Base-by-base conservation (phyloP, 371 early-diverging fungal genomes). In the Funneliformis caledonium region DNA sequence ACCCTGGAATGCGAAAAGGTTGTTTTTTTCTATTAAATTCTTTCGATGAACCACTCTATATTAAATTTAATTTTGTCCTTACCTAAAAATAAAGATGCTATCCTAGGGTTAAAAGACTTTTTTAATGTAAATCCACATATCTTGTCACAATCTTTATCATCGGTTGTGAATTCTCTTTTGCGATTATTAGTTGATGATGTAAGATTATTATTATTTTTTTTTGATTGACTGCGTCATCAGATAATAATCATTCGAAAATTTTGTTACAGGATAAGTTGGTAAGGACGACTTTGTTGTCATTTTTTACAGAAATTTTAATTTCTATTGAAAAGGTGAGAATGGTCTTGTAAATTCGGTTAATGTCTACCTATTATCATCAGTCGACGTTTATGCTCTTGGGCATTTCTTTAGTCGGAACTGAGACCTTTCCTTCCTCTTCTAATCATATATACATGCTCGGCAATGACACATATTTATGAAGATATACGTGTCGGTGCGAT, bases 391-490 rank as follows among this genome's bases (percentile, higher is more conserved):
- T 19, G 56, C 16, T 56, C 19, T 56, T 19, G 10, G 14, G 1
- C 1, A 14, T 22, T 22, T 33, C 70, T 75, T 33, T 82, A 89
- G 83, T 86, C 88, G 33, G 93, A 94, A 33, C 72, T 96, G n/a
- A 87, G 88, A 50, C 95, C 96, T 6, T 96, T 97, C 83, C 83
- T 93, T 80, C 88, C 95, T 0, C 82, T 95, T 26, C 85, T 95
- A 52, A 86, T 95, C 70, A 92, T 94, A 11, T 96, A 93, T 81
- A 91, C 93, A 1, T 93, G 93, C 82, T 94, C 96, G 12, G 97
- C 93, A 69, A 94, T 96, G 93, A 95, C 96, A 6, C 97, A 96
- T 83, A 96, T 97, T 31, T 88, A 91, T 76, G 95, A 96, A 72
- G 95, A 94, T 84, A 90, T 97, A 52, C 87, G 96, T 10, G 83